These are phyloP conservation scores for Eremochloa ophiuroides DNA, from an alignment of 176 grass and related monocot species.

Conservation along the genomic window DNA sequence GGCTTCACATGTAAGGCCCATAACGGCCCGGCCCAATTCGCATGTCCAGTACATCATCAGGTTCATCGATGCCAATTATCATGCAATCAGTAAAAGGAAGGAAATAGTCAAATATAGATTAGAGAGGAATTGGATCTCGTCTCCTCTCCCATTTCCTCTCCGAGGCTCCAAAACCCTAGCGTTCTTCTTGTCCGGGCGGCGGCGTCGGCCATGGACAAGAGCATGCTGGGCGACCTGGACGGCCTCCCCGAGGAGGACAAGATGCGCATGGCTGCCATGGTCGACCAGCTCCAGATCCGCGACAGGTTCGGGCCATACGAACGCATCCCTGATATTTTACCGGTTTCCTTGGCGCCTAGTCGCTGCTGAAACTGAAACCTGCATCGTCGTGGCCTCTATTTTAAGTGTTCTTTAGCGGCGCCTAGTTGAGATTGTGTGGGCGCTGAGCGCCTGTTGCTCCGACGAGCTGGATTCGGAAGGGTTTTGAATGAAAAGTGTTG, in stretches of 20 bases:
- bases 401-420: too few relatives aligned
- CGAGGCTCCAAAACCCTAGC: conserved; percentile 6
- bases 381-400: neutral
- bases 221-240: conserved; percentile 79
- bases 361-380: neutral
- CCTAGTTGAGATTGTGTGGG: neutral
- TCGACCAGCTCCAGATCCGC: conserved; percentile 93
- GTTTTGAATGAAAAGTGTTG: neutral
- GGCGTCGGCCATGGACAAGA: conserved; percentile 71
- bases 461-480: neutral
- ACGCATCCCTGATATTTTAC: neutral
- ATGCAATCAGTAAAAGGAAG: neutral
- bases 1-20: neutral
- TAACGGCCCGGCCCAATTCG: neutral
- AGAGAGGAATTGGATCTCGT: neutral
- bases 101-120: too few relatives aligned
- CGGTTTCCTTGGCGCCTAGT: neutral
- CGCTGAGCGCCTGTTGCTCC: neutral
- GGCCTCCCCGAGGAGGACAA: conserved; percentile 86
- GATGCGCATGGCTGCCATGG: conserved; percentile 79
- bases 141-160: neutral
- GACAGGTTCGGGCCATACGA: conserved; percentile 50
- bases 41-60: neutral
- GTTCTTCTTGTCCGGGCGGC: neutral
- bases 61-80: neutral